Percentiles rank a stretch among this genome's conserved stretches.
Evolutionary conservation across 179 eudicot species (phyloP).

Genomic region (Camellia oleifera): DNA sequence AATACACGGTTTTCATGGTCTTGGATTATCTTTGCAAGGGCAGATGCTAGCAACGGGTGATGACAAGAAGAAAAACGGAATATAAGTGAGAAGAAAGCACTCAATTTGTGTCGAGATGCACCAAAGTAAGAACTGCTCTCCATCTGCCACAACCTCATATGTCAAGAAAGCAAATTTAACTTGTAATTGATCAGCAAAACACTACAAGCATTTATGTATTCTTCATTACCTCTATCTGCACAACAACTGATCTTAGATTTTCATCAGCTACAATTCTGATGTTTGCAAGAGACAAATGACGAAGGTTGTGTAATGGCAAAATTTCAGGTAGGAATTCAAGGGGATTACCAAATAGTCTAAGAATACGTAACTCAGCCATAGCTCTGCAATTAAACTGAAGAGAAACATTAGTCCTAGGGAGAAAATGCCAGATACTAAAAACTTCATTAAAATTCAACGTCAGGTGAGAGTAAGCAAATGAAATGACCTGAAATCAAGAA

Average conservation of each 20-base stretch:
- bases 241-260: constrained; percentile 73
- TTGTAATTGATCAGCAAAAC: background rate
- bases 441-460: background rate
- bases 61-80: constrained; percentile 98
- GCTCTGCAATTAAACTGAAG: constrained; percentile 58
- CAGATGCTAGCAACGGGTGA: constrained; percentile 91
- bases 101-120: constrained; percentile 81
- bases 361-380: constrained; percentile 81
- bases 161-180: constrained; percentile 19
- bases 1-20: constrained; percentile 74
- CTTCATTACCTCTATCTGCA: constrained; percentile 76
- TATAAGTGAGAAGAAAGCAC: constrained; percentile 93
- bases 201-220: background rate
- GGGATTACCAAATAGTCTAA: constrained; percentile 91
- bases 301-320: constrained; percentile 79
- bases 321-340: constrained; percentile 95
- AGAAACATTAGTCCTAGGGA: constrained; percentile 19
- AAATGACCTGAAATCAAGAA: constrained; percentile 88
- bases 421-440: constrained; percentile 3
- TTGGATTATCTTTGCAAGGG: constrained; percentile 93
- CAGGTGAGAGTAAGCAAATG: background rate
- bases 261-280: constrained; percentile 88
- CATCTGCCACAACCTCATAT: constrained; percentile 46
- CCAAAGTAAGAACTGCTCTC: constrained; percentile 88
- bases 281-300: constrained; percentile 94